A percentile compares a stretch with the other conserved stretches of the same genome.
Conservation (phyloP, 257 asterid species). For the Lithospermum erythrorhizon region DNA sequence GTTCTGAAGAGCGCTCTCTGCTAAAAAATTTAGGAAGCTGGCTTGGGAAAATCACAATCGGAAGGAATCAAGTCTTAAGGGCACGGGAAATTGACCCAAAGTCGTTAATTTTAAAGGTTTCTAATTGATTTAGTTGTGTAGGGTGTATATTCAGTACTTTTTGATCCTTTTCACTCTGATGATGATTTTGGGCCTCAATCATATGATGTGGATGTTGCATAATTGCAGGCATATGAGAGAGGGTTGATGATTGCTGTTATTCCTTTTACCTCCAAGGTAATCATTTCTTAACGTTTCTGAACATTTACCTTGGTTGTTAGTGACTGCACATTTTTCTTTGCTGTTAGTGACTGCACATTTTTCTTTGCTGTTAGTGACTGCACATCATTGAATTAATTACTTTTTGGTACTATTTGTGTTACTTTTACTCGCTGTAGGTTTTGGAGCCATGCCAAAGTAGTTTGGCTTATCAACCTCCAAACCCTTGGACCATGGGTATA, state of each 20-base stretch:
- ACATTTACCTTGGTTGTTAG: not conserved
- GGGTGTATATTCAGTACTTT: not conserved
- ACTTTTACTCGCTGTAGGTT: constrained; percentile 36
- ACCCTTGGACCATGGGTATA: constrained; percentile 99
- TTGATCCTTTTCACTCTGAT: not conserved
- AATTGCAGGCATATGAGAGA: constrained; percentile 77
- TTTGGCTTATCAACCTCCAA: constrained; percentile 93
- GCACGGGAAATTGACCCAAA: constrained; percentile 93
- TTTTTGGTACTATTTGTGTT: not conserved
- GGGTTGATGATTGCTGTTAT: constrained; percentile 97
- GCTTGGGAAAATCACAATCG: constrained; percentile 98
- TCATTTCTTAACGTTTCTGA: constrained; percentile 8
- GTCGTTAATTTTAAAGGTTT: constrained; percentile 73
- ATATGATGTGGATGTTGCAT: not conserved
- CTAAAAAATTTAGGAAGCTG: constrained; percentile 96
- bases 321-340: not conserved
- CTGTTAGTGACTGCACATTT: not conserved
- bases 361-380: not conserved
- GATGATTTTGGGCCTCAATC: constrained; percentile 4
- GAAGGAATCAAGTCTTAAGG: constrained; percentile 83
- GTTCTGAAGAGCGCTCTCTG: constrained; percentile 91
- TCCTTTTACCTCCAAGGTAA: constrained; percentile 96
- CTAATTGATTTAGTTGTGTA: constrained; percentile 1
- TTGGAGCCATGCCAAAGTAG: constrained; percentile 90
- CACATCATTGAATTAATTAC: not conserved